These are phyloP conservation scores for Tuctoria greenei DNA, from an alignment of 176 grass and related monocot genomes.

Conservation along the genomic window DNA sequence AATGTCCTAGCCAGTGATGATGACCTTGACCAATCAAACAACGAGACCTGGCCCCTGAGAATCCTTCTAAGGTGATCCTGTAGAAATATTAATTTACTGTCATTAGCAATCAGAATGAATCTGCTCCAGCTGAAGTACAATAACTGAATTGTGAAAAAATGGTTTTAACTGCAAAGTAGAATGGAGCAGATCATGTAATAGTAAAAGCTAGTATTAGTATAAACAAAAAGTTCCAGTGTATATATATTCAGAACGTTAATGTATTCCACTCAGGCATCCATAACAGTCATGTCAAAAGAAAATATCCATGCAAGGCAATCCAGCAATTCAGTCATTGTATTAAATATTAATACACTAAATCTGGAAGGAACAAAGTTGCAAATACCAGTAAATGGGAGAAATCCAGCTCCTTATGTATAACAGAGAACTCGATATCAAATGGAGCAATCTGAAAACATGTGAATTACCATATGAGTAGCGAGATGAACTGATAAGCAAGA, in stretches of 20 bases:
- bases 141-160: neutral
- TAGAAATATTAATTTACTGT: slow-evolving; percentile 22
- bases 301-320: slow-evolving; percentile 23
- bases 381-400: slow-evolving; percentile 97
- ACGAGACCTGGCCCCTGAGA: slow-evolving; percentile 91
- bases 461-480: slow-evolving; percentile 17
- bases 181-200: neutral
- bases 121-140: slow-evolving; percentile 9
- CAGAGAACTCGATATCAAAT: slow-evolving; percentile 92
- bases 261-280: neutral
- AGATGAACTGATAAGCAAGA: slow-evolving; percentile 22
- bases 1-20: slow-evolving; percentile 91
- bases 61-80: slow-evolving; percentile 99
- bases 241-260: neutral
- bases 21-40: slow-evolving; percentile 98
- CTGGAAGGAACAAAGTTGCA: slow-evolving; percentile 24
- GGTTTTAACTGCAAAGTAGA: neutral
- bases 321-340: neutral
- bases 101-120: slow-evolving; percentile 17
- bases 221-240: too few relatives aligned
- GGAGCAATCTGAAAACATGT: slow-evolving; percentile 70
- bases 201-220: too few relatives aligned
- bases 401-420: slow-evolving; percentile 96
- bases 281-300: slow-evolving; percentile 3
- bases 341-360: neutral